Percentiles rank a stretch among this genome's conserved stretches.
Evolutionary conservation across 805 yeast genomes (phyloP).

Genomic region (Kuraishia borneana): DNA sequence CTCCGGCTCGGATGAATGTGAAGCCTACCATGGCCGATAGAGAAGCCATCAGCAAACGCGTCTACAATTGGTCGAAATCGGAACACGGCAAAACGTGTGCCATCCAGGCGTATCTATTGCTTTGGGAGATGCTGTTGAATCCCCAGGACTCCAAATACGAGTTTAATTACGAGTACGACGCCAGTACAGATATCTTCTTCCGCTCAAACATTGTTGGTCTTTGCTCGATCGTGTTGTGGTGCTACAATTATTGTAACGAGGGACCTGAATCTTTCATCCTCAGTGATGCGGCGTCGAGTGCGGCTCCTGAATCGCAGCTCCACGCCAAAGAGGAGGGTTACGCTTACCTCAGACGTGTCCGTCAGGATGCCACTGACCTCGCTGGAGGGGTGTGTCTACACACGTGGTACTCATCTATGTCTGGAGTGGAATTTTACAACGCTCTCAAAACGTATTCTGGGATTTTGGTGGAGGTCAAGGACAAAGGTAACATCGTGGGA

Average conservation of each 20-base stretch:
- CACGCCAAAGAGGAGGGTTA: conserved; percentile 43
- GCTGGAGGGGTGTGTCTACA: conserved; percentile 18
- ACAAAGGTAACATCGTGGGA: conserved; percentile 44
- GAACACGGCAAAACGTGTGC: conserved; percentile 39
- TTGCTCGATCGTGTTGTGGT: conserved; percentile 36
- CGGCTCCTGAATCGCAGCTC: conserved; percentile 16
- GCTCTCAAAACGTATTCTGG: conserved; percentile 29
- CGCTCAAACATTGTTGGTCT: conserved; percentile 30
- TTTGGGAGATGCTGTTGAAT: conserved; percentile 50
- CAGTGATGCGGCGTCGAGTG: conserved; percentile 1
- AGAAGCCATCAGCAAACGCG: conserved; percentile 33
- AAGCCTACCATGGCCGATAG: conserved; percentile 40
- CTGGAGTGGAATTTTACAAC: conserved; percentile 28
- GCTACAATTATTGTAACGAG: conserved; percentile 32
- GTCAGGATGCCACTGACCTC: conserved; percentile 25
- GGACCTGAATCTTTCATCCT: conserved; percentile 32
- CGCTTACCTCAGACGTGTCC: conserved; percentile 35
- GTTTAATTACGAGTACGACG: conserved; percentile 32
- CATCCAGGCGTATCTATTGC: conserved; percentile 48
- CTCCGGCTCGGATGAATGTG: conserved; percentile 71
- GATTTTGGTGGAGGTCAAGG: conserved; percentile 24
- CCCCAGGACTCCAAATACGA: conserved; percentile 36
- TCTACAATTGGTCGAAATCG: conserved; percentile 40
- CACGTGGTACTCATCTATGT: conserved; percentile 19
- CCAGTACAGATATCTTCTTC: conserved; percentile 39